Percentiles rank a stretch among this genome's conserved stretches.
phyloP scores from a whole-genome alignment of 805 yeast genomes.

The Hagleromyces aurorensis region DNA sequence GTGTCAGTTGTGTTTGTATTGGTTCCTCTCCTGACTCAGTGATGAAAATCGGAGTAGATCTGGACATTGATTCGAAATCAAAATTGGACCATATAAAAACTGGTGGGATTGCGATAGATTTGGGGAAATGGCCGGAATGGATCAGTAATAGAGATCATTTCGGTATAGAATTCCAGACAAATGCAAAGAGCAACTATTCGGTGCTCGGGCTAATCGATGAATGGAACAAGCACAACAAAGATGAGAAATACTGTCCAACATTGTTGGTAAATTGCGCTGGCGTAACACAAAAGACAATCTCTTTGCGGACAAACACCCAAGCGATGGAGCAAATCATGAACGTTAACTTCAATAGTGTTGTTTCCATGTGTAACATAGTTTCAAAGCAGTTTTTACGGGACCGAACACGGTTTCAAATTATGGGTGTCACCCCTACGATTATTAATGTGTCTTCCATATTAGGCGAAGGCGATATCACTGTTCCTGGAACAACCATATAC shows the following conservation, averaged over 20 bases:
- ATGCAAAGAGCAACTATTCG: conserved; percentile 1
- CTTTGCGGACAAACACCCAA: conserved; percentile 13
- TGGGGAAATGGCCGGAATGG: conserved; percentile 27
- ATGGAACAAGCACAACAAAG: conserved; percentile 6
- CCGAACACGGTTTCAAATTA: conserved; percentile 9
- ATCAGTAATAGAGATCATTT: conserved; percentile 3
- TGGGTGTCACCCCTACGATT: conserved; percentile 13
- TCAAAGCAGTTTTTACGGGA: conserved; percentile 18
- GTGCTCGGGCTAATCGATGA: conserved; percentile 7
- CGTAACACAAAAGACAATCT: conserved; percentile 21
- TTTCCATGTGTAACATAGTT: conserved; percentile 18
- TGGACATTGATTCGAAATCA: conserved; percentile 1
- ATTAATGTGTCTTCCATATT: conserved; percentile 27
- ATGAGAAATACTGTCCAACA: conserved; percentile 12
- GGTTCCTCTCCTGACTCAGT: conserved; percentile 18
- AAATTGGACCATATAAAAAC: conserved; percentile 14
- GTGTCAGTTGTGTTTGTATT: conserved; percentile 22
- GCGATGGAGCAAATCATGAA: conserved; percentile 19
- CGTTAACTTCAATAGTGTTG: conserved; percentile 23
- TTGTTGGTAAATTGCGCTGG: conserved; percentile 30
- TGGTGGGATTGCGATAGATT: conserved; percentile 23
- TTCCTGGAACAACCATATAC: conserved; percentile 28
- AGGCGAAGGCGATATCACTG: conserved; percentile 10
- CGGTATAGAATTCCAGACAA: conserved; percentile 11
- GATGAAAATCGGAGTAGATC: conserved; percentile 3